These are phyloP conservation scores for Mycena capillaripes DNA, from an alignment of 768 basidiomycete genomes.

Conservation along the genomic window DNA sequence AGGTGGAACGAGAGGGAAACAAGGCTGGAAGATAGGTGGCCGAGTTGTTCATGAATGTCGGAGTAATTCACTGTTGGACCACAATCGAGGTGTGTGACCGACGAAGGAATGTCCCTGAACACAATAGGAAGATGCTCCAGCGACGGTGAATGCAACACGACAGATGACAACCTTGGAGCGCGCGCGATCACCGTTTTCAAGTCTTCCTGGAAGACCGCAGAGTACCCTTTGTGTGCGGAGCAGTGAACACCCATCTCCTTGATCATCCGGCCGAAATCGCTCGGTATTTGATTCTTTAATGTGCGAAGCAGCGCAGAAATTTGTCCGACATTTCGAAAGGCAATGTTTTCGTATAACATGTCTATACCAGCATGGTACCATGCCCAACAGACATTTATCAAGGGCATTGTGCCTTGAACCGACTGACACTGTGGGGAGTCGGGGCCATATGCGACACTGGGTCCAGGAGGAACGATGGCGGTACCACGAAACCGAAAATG, in stretches of 20 bases:
- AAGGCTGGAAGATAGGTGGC: neutral
- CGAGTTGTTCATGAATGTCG: neutral
- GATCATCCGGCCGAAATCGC: constrained; percentile 13
- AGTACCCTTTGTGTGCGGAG: neutral
- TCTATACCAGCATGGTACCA: neutral
- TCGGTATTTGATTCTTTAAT: neutral
- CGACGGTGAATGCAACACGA: neutral
- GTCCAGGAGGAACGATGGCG: constrained; percentile 16
- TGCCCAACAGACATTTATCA: constrained; percentile 17
- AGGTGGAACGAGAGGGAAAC: neutral
- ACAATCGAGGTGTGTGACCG: neutral
- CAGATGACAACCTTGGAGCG: constrained; percentile 1
- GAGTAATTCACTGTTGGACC: neutral
- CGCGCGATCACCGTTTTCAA: neutral
- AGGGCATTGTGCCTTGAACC: neutral
- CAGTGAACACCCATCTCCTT: constrained; percentile 12
- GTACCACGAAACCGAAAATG: constrained; percentile 1
- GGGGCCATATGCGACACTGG: constrained; percentile 1
- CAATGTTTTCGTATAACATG: constrained; percentile 14
- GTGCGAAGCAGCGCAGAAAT: constrained; percentile 11
- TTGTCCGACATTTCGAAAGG: constrained; percentile 11
- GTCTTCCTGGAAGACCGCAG: neutral
- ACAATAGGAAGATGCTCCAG: neutral
- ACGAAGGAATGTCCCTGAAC: neutral
- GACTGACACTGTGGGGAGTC: constrained; percentile 16